A percentile compares a stretch with the other conserved stretches of the same genome.
These are phyloP conservation scores for Arthrobotrys iridis DNA, from an alignment of 2,329 filamentous ascomycete species.

Conservation along the genomic window DNA sequence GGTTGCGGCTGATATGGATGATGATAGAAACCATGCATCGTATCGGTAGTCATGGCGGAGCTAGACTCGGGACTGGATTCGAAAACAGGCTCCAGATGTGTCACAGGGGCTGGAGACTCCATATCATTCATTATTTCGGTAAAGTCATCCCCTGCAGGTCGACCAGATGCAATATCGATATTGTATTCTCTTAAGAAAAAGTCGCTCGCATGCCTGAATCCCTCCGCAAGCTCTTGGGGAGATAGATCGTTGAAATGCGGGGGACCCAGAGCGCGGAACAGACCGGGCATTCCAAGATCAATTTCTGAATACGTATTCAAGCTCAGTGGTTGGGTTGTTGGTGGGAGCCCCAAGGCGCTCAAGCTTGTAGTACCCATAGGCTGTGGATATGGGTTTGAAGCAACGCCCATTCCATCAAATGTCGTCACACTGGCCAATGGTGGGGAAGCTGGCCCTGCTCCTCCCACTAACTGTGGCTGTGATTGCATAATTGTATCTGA, in stretches of 20 bases:
- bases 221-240: constrained; percentile 4
- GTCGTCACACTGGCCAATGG: constrained; percentile 4
- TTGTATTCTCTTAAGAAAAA: constrained; percentile 15
- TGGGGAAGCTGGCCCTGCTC: background rate
- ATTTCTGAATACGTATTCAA: background rate
- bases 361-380: constrained; percentile 17
- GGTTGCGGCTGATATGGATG: constrained; percentile 6
- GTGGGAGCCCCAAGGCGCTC: constrained; percentile 5
- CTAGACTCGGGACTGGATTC: constrained; percentile 34
- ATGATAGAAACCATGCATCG: background rate
- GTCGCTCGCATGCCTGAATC: constrained; percentile 8
- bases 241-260: constrained; percentile 25
- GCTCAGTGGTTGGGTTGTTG: constrained; percentile 3
- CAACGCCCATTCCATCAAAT: background rate
- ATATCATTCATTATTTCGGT: constrained; percentile 33
- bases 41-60: constrained; percentile 22
- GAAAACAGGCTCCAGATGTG: constrained; percentile 15
- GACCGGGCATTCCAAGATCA: background rate
- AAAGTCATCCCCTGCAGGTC: constrained; percentile 21
- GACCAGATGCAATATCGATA: constrained; percentile 4
- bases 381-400: background rate
- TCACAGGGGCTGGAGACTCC: constrained; percentile 35
- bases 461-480: background rate
- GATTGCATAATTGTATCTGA: background rate
- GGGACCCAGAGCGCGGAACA: constrained; percentile 18